A percentile compares a stretch with the other conserved stretches of the same genome.
phyloP scores from a whole-genome alignment of 1,284 basidiomycete species.

The Athelia psychrophila region DNA sequence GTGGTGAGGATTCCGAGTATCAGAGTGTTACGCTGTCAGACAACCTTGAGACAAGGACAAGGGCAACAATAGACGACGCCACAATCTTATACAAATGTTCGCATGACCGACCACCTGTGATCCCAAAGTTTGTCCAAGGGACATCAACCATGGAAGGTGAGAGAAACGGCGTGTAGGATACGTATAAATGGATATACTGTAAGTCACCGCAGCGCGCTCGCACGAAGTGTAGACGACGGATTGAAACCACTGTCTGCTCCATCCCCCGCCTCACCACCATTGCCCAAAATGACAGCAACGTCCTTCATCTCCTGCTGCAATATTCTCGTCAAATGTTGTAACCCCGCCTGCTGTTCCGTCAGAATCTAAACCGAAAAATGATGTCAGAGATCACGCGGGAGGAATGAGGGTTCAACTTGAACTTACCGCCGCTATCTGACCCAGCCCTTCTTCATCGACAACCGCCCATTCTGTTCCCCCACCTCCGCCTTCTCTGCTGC shows the following conservation, averaged over 20 bases:
- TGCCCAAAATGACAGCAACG: constrained; percentile 67
- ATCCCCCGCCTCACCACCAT: constrained; percentile 30
- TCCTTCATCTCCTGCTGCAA: constrained; percentile 69
- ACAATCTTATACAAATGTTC: not conserved
- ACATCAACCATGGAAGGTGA: constrained; percentile 88
- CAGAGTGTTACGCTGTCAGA: too few species aligned
- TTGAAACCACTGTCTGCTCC: constrained; percentile 17
- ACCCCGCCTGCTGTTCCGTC: constrained; percentile 75
- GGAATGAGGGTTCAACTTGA: constrained; percentile 1
- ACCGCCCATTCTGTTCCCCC: constrained; percentile 70
- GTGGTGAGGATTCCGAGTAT: too few species aligned
- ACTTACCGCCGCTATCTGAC: constrained; percentile 71
- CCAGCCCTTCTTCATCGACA: constrained; percentile 80
- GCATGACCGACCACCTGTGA: not conserved
- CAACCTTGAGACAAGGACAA: not conserved
- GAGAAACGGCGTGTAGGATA: constrained; percentile 32
- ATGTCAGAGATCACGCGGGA: constrained; percentile 8
- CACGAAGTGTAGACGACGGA: constrained; percentile 30
- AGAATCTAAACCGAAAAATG: constrained; percentile 56
- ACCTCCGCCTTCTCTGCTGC: constrained; percentile 42
- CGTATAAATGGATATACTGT: too few species aligned
- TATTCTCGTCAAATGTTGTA: constrained; percentile 77
- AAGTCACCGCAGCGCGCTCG: constrained; percentile 33
- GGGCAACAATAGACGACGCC: not conserved
- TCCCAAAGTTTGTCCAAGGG: not conserved